phyloP scores from a whole-genome alignment of 2,329 filamentous ascomycete genomes.

The Ophiocordyceps camponoti-leonardi region DNA sequence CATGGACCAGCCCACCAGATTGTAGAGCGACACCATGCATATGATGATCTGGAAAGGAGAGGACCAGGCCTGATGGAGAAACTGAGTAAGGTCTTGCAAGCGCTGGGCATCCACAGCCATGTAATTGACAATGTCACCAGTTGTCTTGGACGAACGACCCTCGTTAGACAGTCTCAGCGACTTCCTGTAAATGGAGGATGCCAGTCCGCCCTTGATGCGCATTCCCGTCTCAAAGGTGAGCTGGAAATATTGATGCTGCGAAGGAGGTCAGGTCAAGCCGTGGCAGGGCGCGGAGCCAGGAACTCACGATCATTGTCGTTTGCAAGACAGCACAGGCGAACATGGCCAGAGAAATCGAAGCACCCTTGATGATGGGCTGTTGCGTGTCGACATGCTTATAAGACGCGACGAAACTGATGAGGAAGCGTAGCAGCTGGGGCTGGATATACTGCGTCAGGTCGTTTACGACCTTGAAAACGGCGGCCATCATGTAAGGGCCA shows the following conservation, averaged over 20 bases:
- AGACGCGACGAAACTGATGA: slow-evolving; percentile 74
- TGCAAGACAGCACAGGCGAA: slow-evolving; percentile 74
- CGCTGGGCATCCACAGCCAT: slow-evolving; percentile 98
- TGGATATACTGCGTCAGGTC: slow-evolving; percentile 78
- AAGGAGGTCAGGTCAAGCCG: background rate
- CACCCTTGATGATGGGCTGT: slow-evolving; percentile 68
- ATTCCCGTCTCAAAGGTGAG: slow-evolving; percentile 88
- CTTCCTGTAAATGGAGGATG: slow-evolving; percentile 84
- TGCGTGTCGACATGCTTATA: slow-evolving; percentile 45
- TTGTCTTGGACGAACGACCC: slow-evolving; percentile 73
- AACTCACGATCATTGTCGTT: slow-evolving; percentile 54
- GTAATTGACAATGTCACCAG: slow-evolving; percentile 96
- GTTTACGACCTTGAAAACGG: slow-evolving; percentile 76
- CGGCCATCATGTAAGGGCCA: slow-evolving; percentile 63
- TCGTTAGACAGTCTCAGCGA: slow-evolving; percentile 83
- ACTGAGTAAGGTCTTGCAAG: slow-evolving; percentile 86
- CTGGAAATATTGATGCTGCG: slow-evolving; percentile 85
- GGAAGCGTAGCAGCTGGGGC: slow-evolving; percentile 68
- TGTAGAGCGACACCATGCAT: slow-evolving; percentile 91
- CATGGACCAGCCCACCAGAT: slow-evolving; percentile 90
- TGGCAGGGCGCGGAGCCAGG: no score
- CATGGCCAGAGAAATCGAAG: slow-evolving; percentile 81
- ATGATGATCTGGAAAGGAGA: slow-evolving; percentile 91
- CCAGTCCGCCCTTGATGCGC: slow-evolving; percentile 84
- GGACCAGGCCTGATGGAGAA: slow-evolving; percentile 89